Base-by-base conservation (phyloP, 2,329 filamentous ascomycete species). In the Escovopsis sp. region DNA sequence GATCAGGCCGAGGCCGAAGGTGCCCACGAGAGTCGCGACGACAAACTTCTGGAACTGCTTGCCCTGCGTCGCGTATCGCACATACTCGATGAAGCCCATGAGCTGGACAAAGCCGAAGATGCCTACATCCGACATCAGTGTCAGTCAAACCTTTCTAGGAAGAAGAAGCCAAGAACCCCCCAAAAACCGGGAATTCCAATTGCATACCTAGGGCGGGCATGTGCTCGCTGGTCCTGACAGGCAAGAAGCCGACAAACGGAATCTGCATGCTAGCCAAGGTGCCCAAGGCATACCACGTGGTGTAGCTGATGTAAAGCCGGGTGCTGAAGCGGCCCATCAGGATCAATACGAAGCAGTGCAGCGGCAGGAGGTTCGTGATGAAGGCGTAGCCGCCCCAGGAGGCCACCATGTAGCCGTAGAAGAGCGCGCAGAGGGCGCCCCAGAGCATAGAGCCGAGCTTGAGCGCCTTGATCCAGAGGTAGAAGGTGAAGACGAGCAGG, bases 371-470 rank as follows among this genome's bases (percentile, higher is more conserved):
- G 57, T 93, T 94, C 41, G 92, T 98, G 54, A 98, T 98, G 72
- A 98, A 98, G 51, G 94, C 90, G 59, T 98, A 98, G 54, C 90
- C 90, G 70, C 90, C 90, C 90, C 90, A 98, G 14, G 92, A 93
- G 33, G 88, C 90, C 44, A 98, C 90, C 90, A 98, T 98, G 75
- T 98, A 98, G 53, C 90, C 90, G 61, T 98, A 98, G 64, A 92
- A 96, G 37, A 98, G 70, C 30, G 90, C 90, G 48, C 87, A 90
- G 43, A 94, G 68, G 27, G 84, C 87, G 48, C 86, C 88, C 88
- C 88, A 98, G 60, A 94, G 82, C 57, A 93, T 86, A 34, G 90
- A 96, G 18, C 90, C 90, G 39, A 86, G 73, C 68, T 98, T 98
- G 47, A 98, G 71, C 15, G 90, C 85, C 71, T 96, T 96, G 64